Conservation (phyloP, 2,329 filamentous ascomycete species). For the Zalaria sp. region DNA sequence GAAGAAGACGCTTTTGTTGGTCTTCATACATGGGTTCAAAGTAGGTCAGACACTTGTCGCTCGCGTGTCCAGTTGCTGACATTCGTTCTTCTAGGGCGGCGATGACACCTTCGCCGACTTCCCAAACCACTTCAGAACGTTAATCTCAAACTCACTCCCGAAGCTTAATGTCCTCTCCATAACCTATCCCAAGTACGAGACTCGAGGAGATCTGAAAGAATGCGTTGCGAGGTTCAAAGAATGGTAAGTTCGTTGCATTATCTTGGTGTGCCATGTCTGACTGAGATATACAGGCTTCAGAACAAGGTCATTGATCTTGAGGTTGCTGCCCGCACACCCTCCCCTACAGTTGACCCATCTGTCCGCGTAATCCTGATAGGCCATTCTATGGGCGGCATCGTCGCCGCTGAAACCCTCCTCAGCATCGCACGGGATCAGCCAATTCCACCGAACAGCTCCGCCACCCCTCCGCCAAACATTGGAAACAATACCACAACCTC, state of each 20-base stretch:
- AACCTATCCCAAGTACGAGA: slow-evolving; percentile 72
- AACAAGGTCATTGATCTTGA: slow-evolving; percentile 92
- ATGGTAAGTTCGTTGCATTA: slow-evolving; percentile 39
- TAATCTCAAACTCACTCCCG: slow-evolving; percentile 52
- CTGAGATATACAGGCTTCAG: slow-evolving; percentile 47
- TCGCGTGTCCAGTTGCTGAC: slow-evolving; percentile 7
- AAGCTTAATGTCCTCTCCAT: slow-evolving; percentile 52
- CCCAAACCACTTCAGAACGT: slow-evolving; percentile 53
- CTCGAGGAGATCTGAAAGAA: slow-evolving; percentile 58
- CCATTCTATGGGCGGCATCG: slow-evolving; percentile 85
- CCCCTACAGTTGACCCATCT: slow-evolving; percentile 73
- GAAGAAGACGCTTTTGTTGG: slow-evolving; percentile 68
- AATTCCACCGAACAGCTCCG: slow-evolving; percentile 15
- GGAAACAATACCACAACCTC: slow-evolving; percentile 6
- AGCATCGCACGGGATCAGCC: slow-evolving; percentile 55
- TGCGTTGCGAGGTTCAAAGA: slow-evolving; percentile 62
- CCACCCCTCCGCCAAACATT: slow-evolving; percentile 7
- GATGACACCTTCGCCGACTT: slow-evolving; percentile 68
- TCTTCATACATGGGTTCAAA: slow-evolving; percentile 86
- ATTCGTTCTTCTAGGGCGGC: slow-evolving; percentile 40
- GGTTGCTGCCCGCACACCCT: slow-evolving; percentile 64
- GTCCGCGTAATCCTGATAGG: slow-evolving; percentile 72
- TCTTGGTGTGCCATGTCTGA: too few species aligned
- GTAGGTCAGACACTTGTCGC: slow-evolving; percentile 21
- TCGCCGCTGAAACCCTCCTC: slow-evolving; percentile 78